phyloP scores from a whole-genome alignment of 2,329 filamentous ascomycete species.

The Berkeleyomyces rouxiae region DNA sequence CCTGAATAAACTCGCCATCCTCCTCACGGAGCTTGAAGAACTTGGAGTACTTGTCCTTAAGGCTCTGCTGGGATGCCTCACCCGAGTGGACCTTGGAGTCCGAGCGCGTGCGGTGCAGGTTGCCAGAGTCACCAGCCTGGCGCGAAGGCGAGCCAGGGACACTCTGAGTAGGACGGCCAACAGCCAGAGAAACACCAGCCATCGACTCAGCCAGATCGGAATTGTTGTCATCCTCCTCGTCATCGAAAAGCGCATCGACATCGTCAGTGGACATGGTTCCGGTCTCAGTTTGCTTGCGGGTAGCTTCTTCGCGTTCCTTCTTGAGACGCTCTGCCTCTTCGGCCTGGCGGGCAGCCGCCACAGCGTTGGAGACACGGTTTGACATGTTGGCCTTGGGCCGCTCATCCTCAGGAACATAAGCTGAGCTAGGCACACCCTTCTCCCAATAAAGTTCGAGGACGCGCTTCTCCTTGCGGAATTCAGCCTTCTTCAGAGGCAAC shows the following conservation, averaged over 20 bases:
- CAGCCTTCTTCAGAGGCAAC: constrained; percentile 94
- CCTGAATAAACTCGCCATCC: constrained; percentile 91
- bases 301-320: constrained; percentile 78
- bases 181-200: constrained; percentile 68
- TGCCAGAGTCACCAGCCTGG: constrained; percentile 43
- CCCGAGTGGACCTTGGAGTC: constrained; percentile 74
- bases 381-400: constrained; percentile 68
- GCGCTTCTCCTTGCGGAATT: constrained; percentile 91
- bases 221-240: constrained; percentile 64
- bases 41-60: constrained; percentile 93
- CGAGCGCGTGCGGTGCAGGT: constrained; percentile 74
- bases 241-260: constrained; percentile 88
- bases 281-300: constrained; percentile 86
- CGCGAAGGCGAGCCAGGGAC: constrained; percentile 81
- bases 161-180: constrained; percentile 81
- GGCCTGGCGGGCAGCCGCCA: constrained; percentile 60
- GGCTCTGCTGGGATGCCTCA: constrained; percentile 63
- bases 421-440: constrained; percentile 93
- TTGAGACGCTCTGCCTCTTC: constrained; percentile 67
- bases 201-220: constrained; percentile 83
- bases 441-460: constrained; percentile 97
- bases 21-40: constrained; percentile 82
- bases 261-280: constrained; percentile 87
- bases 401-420: constrained; percentile 93
- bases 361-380: constrained; percentile 56